A percentile compares a stretch with the other conserved stretches of the same genome.
Evolutionary conservation across 1,284 basidiomycete species (phyloP).

Genomic region (Dichomitus squalens): DNA sequence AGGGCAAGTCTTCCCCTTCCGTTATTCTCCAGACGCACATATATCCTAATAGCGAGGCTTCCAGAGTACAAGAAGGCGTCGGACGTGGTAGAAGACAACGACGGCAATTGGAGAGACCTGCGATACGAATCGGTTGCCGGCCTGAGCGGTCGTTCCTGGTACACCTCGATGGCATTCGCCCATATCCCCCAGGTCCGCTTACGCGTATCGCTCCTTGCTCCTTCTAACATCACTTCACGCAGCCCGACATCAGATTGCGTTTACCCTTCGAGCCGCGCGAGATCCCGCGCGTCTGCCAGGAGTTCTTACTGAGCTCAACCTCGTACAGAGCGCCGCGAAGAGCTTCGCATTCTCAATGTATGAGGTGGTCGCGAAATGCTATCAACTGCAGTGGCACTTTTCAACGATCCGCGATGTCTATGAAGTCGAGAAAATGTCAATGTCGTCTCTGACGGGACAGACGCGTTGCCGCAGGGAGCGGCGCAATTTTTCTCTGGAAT

Average conservation of each 20-base stretch:
- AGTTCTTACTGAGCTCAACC: slow-evolving; percentile 68
- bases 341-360: slow-evolving; percentile 56
- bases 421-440: slow-evolving; percentile 65
- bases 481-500: slow-evolving; percentile 54
- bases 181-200: slow-evolving; percentile 63
- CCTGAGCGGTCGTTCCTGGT: too few relatives aligned
- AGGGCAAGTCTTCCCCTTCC: slow-evolving; percentile 38
- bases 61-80: not conserved
- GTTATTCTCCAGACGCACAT: too few relatives aligned
- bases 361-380: slow-evolving; percentile 53
- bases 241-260: slow-evolving; percentile 58
- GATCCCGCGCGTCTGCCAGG: slow-evolving; percentile 70
- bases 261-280: slow-evolving; percentile 70
- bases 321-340: slow-evolving; percentile 63
- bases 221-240: slow-evolving; percentile 45
- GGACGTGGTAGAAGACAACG: not conserved
- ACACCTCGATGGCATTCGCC: slow-evolving; percentile 53
- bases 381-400: slow-evolving; percentile 58
- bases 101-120: too few relatives aligned
- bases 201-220: not conserved
- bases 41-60: not conserved
- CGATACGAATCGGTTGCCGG: too few relatives aligned
- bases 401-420: slow-evolving; percentile 27
- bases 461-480: slow-evolving; percentile 64
- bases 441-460: slow-evolving; percentile 53